These are phyloP conservation scores for Phoma sp. DNA, from an alignment of 2,329 filamentous ascomycete species.

Conservation along the genomic window DNA sequence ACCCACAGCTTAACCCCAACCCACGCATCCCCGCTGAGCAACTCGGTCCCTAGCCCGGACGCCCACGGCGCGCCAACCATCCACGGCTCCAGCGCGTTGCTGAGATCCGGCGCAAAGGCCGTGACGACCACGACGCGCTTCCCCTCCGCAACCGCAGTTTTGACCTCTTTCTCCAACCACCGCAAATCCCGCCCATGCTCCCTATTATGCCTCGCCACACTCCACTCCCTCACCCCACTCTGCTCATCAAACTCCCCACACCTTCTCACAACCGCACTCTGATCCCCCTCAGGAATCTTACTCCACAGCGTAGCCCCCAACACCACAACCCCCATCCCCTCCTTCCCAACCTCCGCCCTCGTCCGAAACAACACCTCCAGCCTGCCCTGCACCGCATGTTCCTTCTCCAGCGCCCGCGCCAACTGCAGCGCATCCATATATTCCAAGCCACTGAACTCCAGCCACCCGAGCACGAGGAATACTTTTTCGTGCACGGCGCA, in stretches of 20 bases:
- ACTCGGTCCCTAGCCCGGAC: conserved; percentile 62
- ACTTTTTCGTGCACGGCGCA: conserved; percentile 40
- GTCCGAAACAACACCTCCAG: conserved; percentile 55
- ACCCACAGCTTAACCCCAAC: conserved; percentile 50
- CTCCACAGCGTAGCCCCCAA: conserved; percentile 67
- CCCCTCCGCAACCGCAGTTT: too few relatives aligned
- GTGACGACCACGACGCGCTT: conserved; percentile 59
- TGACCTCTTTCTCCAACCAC: too few relatives aligned
- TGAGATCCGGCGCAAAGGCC: conserved; percentile 63
- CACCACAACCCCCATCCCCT: conserved; percentile 55
- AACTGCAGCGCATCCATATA: conserved; percentile 35
- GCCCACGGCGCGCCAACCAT: conserved; percentile 56
- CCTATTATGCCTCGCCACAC: conserved; percentile 56
- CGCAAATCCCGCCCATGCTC: conserved; percentile 56
- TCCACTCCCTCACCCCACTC: conserved; percentile 58
- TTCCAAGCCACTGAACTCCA: conserved; percentile 37
- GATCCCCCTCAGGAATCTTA: conserved; percentile 51
- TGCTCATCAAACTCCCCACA: conserved; percentile 59
- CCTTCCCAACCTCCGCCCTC: conserved; percentile 52
- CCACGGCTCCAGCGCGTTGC: conserved; percentile 58
- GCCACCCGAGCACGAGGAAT: conserved; percentile 36
- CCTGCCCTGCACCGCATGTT: conserved; percentile 38
- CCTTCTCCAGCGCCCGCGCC: conserved; percentile 35
- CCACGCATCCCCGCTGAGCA: conserved; percentile 55
- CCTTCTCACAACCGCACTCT: conserved; percentile 50